Evolutionary conservation across 2,329 filamentous ascomycete species (phyloP), one percentile per base, ranked within the genome.

Genomic region (Sarocladiaceae sp.): DNA sequence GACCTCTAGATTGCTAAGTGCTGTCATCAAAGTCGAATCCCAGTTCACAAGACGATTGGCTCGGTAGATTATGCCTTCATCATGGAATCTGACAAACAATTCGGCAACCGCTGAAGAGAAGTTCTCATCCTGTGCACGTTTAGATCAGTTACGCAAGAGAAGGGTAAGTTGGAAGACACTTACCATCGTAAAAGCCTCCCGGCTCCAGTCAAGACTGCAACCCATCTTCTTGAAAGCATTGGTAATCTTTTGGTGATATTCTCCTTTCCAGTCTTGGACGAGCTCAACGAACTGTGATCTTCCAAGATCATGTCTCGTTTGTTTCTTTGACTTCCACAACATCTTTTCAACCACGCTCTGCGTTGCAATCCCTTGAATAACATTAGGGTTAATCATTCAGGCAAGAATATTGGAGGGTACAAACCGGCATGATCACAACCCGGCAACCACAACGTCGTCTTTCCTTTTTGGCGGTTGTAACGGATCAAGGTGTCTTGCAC

Each of bases 341-440:
- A 91, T 92, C 66, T 94, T 96, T 73, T 96, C 91, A 35, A 96
- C 90, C 49, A 96, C 90, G 59, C 79, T 87, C 70, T 96, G 91
- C 8, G 91, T 96, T 2, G 88, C 88, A 58, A 96, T 95, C 72
- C 91, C 90, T 37, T 20, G 7, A 10, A 23, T 40, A 20, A 4
- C 18, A 20, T 40, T n/a, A 37, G 35, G 7, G n/a, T 6, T 17
- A 10, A 40, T 15, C 37, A 40, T 37, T 20, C 37, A 6, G 5
- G 6, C 37, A 40, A 40, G 12, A 7, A 6, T 40, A 40, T 6
- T 3, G 8, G 18, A n/a, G n/a, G n/a, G n/a, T n/a, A 17, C 17
- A 12, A 4, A 40, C 37, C 37, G 15, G 15, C 37, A 40, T 97
- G 94, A 65, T 97, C 94, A 69, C 90, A 95, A 48, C 92, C 92